phyloP scores from a whole-genome alignment of 116 monocot species.

The Iris pallida region DNA sequence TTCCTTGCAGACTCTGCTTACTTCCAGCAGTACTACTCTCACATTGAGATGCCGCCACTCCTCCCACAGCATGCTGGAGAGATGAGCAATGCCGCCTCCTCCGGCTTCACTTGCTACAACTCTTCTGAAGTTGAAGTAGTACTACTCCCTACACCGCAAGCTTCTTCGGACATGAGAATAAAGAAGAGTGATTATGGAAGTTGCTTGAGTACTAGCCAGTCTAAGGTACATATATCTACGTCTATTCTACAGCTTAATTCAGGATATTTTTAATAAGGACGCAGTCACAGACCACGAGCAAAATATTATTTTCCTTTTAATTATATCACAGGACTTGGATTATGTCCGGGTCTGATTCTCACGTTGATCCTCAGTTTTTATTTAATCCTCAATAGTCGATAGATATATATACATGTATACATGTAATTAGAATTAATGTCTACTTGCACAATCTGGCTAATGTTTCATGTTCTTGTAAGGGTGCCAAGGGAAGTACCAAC shows the following conservation, averaged over 20 bases:
- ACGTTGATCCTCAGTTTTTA: no score
- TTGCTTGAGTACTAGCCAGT: background rate
- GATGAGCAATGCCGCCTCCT: constrained; percentile 1
- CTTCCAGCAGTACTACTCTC: background rate
- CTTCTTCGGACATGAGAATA: background rate
- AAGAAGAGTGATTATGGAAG: background rate
- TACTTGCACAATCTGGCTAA: no score
- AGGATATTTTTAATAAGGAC: no score
- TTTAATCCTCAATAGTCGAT: background rate
- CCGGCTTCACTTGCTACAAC: background rate
- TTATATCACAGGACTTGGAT: no score
- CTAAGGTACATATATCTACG: no score
- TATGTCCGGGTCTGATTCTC: no score
- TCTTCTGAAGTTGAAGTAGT: background rate
- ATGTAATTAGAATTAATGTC: no score
- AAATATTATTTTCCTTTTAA: no score
- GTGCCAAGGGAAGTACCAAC: background rate
- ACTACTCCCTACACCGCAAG: background rate
- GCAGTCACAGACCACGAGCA: no score
- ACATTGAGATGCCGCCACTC: background rate
- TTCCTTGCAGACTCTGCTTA: background rate
- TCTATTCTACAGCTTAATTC: no score
- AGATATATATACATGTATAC: background rate
- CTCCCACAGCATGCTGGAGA: background rate
- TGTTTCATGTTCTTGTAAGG: background rate